Base-by-base conservation (phyloP, 768 basidiomycete species). In the Rhizopogon vesiculosus region DNA sequence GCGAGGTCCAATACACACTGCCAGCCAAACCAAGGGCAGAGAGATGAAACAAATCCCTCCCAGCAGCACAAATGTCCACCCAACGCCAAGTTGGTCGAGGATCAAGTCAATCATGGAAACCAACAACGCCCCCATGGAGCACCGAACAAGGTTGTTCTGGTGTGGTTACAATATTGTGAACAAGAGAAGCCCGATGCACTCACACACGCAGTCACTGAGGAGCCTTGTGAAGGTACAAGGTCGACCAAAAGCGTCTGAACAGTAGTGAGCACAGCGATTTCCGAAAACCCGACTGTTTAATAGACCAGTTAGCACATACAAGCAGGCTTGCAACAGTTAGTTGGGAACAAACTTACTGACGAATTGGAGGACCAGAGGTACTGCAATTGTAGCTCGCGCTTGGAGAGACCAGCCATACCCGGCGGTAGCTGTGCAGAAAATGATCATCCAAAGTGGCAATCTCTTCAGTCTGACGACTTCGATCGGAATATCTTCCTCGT, bases 91-190 rank as follows among this genome's bases (percentile, higher is more conserved):
- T 2, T 71, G 76, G 22, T 74, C 72, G n/a, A 86, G 71, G 28
- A 87, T 79, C 15, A 80, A 67, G 52, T 86, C 77, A 28, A 87
- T 80, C 16, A 84, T 72, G 9, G 86, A 81, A 6, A 87, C 81
- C 40, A 81, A 59, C 0, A 70, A 75, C 2, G 86, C 86, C 49
- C 81, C 82, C 42, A 84, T 60, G 2, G 74, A 70, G 63, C 85
- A 86, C 15, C 86, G 81, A 15, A 84, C 74, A 29, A 87, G 69
- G 59, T 87, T 87, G 64, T 84, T 89, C 85, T 88, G 60, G n/a
- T 25, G 42, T 31, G 7, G 35, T 53, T 5, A 55, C 40, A 45
- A 42, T n/a, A 5, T 15, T 38, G 2, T 48, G 13, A 25, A 42
- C 22, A 4, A 48, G 16, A 22, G 12, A 53, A 35, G 31, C 3